These are phyloP conservation scores for Euphorbia celastroides DNA, from an alignment of 441 rosid genomes.

Conservation along the genomic window DNA sequence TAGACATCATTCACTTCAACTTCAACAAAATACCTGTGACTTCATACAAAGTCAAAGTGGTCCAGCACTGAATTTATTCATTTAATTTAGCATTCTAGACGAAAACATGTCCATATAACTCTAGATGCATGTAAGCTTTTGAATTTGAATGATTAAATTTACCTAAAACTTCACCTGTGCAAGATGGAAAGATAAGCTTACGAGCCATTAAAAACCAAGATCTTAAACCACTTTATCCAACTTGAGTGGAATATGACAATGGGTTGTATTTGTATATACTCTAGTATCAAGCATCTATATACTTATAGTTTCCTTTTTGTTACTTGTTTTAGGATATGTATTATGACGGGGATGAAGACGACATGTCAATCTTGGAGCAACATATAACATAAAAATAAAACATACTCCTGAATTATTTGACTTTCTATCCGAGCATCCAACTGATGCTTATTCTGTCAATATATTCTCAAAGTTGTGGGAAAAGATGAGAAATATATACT, in stretches of 20 bases:
- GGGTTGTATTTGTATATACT: too few species aligned
- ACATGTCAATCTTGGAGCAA: slow-evolving; percentile 22
- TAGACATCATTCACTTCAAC: too few species aligned
- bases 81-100: too few species aligned
- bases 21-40: too few species aligned
- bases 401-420: neutral
- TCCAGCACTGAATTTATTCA: too few species aligned
- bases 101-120: too few species aligned
- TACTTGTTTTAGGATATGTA: slow-evolving; percentile 23
- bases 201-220: too few species aligned
- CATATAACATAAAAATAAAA: slow-evolving; percentile 21
- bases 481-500: neutral
- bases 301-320: neutral
- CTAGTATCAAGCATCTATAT: neutral
- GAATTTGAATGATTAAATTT: too few species aligned
- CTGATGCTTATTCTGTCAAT: slow-evolving; percentile 16
- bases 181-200: too few species aligned
- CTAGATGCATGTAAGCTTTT: too few species aligned
- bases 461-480: slow-evolving; percentile 16
- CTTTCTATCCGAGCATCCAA: slow-evolving; percentile 16
- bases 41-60: too few species aligned
- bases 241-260: neutral
- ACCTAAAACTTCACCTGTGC: too few species aligned
- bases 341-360: slow-evolving; percentile 22
- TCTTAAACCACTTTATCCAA: neutral